A percentile compares a stretch with the other conserved stretches of the same genome.
phyloP scores from a whole-genome alignment of 306 rosid genomes.

The Mimosa bimucronata region DNA sequence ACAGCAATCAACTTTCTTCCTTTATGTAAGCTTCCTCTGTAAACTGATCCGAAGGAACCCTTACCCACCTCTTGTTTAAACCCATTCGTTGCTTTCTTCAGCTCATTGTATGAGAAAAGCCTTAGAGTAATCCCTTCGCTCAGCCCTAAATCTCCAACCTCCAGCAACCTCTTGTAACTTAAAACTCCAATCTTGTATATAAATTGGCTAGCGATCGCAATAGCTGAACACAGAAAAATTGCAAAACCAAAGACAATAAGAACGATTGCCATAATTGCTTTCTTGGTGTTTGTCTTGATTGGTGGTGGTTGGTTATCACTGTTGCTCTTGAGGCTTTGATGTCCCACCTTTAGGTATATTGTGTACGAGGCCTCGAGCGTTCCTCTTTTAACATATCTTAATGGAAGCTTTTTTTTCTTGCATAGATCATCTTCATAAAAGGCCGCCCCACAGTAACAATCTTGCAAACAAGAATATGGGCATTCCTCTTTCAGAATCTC shows the following conservation, averaged over 20 bases:
- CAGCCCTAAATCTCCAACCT: slow-evolving; percentile 34
- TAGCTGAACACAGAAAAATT: slow-evolving; percentile 15
- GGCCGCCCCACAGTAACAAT: slow-evolving; percentile 47
- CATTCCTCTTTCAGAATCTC: slow-evolving; percentile 17
- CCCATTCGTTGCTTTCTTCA: slow-evolving; percentile 39
- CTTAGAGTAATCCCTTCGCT: slow-evolving; percentile 37
- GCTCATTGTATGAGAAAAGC: slow-evolving; percentile 44
- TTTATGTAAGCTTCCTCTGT: slow-evolving; percentile 37
- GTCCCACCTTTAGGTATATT: background rate
- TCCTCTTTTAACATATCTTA: slow-evolving; percentile 24
- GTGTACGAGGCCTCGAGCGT: background rate
- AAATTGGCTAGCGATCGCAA: slow-evolving; percentile 28
- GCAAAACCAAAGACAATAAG: slow-evolving; percentile 7
- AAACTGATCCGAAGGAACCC: slow-evolving; percentile 48
- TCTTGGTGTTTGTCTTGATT: slow-evolving; percentile 28
- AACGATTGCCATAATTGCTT: slow-evolving; percentile 31
- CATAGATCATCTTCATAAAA: background rate
- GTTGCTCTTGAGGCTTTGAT: background rate
- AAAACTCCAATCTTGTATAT: slow-evolving; percentile 37
- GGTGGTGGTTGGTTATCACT: background rate
- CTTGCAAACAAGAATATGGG: slow-evolving; percentile 34
- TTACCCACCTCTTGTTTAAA: slow-evolving; percentile 45
- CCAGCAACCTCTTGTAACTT: slow-evolving; percentile 42
- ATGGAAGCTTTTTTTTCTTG: slow-evolving; percentile 40
- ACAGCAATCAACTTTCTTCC: slow-evolving; percentile 42